Percentiles rank a stretch among this genome's conserved stretches.
These are phyloP conservation scores for Baorangia bicolor DNA, from an alignment of 768 basidiomycete species.

Conservation along the genomic window DNA sequence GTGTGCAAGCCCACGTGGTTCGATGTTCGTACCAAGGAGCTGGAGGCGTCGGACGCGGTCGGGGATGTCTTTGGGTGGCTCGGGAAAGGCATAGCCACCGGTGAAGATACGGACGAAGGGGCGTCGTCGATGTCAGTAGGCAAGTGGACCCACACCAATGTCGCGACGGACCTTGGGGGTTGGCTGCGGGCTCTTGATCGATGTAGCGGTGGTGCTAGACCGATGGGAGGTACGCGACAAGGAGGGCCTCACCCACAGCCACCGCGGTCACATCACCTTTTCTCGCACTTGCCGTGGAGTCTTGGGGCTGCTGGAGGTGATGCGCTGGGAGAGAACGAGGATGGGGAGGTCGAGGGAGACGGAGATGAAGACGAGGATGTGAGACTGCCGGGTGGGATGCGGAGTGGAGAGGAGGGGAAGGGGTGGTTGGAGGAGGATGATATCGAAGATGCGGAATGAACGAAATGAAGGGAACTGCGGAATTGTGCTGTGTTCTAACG, in stretches of 20 bases:
- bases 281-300: conserved; percentile 53
- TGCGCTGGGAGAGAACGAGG: conserved; percentile 30
- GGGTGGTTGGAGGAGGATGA: conserved; percentile 62
- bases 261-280: conserved; percentile 43
- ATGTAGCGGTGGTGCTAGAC: neutral
- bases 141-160: conserved; percentile 51
- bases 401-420: conserved; percentile 30
- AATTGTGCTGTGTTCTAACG: neutral
- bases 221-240: neutral
- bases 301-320: conserved; percentile 24
- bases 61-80: conserved; percentile 59
- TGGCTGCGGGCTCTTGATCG: conserved; percentile 51
- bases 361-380: conserved; percentile 33
- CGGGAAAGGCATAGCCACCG: conserved; percentile 26
- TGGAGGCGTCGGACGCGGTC: conserved; percentile 60
- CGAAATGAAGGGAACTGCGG: neutral
- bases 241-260: neutral
- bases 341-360: conserved; percentile 25
- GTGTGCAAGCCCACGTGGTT: conserved; percentile 88
- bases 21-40: conserved; percentile 53
- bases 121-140: conserved; percentile 23
- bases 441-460: conserved; percentile 46
- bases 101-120: conserved; percentile 7
- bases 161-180: conserved; percentile 59
- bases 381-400: conserved; percentile 26